Base-by-base conservation (phyloP, 2,329 filamentous ascomycete species). In the Exophiala aquamarina region DNA sequence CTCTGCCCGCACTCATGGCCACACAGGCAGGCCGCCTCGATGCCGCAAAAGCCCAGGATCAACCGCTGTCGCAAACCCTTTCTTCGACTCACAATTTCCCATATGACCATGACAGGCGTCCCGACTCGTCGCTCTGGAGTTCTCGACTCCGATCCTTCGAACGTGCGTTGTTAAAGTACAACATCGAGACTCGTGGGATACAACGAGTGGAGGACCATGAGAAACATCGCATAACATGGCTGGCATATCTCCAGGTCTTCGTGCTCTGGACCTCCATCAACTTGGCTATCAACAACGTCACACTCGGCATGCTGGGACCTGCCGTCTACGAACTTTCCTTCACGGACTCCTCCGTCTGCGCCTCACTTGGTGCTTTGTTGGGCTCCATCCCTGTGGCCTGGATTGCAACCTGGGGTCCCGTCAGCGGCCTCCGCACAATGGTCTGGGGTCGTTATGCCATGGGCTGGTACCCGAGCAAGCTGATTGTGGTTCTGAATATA, bases 401-500 rank as follows among this genome's bases (percentile, higher is more conserved):
- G 66, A 77, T 79, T 47, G 78, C 80, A 14, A 82, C 77, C 0
- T 84, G 81, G 68, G 82, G 82, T 0, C 79, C 81, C 1, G 63
- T 73, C 47, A 80, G 76, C 51, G 82, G 82, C 3, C 81, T 83
- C 56, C 69, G 82, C 42, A 83, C 81, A 37, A 76, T 84, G 77
- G 73, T 81, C 20, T 74, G 82, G 55, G 75, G 79, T 3, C 72
- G 80, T 10, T 84, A 81, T 58, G 69, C 76, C 14, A 83, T 84
- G 75, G 82, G 82, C 5, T 84, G 79, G 77, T 84, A 77, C 72
- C 81, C 81, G 1, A 77, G 77, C 42, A 84, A 84, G 63, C 63
- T 86, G 6, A 74, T 83, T 26, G 80, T 82, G 11, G 58, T 84
- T 17, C 66, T 86, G 47, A 84, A 84, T 58, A 68, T 85, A 37